These are phyloP conservation scores for Leishmania major DNA, from an alignment of 208 protist genomes.

Conservation along the genomic window DNA sequence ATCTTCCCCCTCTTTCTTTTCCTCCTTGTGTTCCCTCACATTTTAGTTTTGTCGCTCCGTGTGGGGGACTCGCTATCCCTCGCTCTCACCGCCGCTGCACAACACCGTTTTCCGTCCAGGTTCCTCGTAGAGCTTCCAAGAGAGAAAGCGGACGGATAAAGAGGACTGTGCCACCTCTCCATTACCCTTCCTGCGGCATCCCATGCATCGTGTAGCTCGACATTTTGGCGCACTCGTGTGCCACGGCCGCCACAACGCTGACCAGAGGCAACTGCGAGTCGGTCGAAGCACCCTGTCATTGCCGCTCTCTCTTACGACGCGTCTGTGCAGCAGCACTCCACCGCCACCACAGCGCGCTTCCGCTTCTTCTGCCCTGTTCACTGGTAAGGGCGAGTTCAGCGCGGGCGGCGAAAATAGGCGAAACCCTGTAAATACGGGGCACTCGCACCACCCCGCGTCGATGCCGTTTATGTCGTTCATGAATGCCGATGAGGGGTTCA, in stretches of 20 bases:
- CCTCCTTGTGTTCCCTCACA: not conserved
- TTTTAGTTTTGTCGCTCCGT: not conserved
- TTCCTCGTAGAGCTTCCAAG: not conserved
- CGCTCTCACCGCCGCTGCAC: too few relatives aligned
- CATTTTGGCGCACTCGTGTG: not conserved
- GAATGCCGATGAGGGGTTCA: slow-evolving; percentile 11
- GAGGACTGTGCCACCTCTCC: not conserved
- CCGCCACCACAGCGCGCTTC: not conserved
- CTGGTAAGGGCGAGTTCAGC: not conserved
- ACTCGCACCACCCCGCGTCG: not conserved
- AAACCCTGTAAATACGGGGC: not conserved
- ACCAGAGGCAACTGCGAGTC: not conserved
- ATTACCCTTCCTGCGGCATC: not conserved
- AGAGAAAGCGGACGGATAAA: not conserved
- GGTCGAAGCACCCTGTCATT: not conserved
- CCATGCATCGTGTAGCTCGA: not conserved
- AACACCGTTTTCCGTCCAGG: not conserved
- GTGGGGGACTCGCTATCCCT: not conserved
- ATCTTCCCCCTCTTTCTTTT: not conserved
- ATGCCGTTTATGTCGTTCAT: not conserved
- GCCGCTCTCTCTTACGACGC: not conserved
- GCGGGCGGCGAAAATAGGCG: not conserved
- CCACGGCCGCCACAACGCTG: not conserved
- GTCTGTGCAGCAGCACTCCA: not conserved
- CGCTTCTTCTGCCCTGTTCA: not conserved